A percentile compares a stretch with the other conserved stretches of the same genome.
phyloP scores from a whole-genome alignment of 768 basidiomycete genomes.

The Psilocybe subaeruginosa region DNA sequence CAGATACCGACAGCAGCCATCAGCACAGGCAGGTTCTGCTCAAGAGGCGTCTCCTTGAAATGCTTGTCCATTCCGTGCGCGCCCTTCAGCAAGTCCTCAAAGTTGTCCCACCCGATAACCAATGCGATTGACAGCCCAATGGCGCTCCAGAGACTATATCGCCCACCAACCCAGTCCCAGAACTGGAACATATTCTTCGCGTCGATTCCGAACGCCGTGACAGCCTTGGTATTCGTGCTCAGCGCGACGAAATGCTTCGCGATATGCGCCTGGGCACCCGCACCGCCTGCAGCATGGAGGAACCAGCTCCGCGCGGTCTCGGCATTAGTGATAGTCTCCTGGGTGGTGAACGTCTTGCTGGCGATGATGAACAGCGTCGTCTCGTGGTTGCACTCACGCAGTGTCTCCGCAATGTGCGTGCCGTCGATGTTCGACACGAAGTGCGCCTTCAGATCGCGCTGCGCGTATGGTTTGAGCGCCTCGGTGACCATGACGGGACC shows the following conservation, averaged over 20 bases:
- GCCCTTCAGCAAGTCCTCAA: constrained; percentile 85
- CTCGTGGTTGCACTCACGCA: constrained; percentile 83
- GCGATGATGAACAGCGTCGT: constrained; percentile 97
- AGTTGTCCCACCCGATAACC: constrained; percentile 93
- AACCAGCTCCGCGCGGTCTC: constrained; percentile 96
- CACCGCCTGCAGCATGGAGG: constrained; percentile 80
- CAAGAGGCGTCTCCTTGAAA: constrained; percentile 86
- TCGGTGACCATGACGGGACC: constrained; percentile 99
- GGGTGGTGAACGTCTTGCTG: constrained; percentile 99
- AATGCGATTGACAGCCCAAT: constrained; percentile 96
- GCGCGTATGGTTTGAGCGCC: constrained; percentile 90
- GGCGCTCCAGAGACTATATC: constrained; percentile 98
- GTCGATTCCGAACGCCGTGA: constrained; percentile 91
- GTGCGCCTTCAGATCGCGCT: constrained; percentile 83
- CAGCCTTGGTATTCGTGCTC: constrained; percentile 93
- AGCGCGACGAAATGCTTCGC: constrained; percentile 99
- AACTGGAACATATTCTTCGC: constrained; percentile 98
- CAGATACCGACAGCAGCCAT: constrained; percentile 91
- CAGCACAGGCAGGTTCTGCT: constrained; percentile 91
- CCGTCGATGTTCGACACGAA: constrained; percentile 99
- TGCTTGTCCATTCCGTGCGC: constrained; percentile 99
- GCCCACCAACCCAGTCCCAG: constrained; percentile 99
- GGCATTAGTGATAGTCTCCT: constrained; percentile 99
- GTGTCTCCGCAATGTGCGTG: constrained; percentile 91
- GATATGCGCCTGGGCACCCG: constrained; percentile 88